Percentiles rank a stretch among this genome's conserved stretches.
Evolutionary conservation across 192 early-diverging fungal genomes (phyloP).

Genomic region (Backusella morwellensis): DNA sequence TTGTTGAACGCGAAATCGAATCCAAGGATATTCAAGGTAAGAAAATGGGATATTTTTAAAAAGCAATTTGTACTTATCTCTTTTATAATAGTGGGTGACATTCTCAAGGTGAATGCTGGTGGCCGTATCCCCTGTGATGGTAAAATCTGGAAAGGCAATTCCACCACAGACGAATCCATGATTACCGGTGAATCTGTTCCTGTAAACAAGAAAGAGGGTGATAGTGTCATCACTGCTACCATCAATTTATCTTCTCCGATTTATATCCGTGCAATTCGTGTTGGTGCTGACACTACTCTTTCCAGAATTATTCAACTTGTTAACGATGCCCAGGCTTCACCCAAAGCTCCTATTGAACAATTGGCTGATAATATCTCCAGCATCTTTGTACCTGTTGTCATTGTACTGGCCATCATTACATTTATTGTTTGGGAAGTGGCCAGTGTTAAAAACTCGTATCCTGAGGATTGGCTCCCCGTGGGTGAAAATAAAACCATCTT

Average conservation of each 20-base stretch:
- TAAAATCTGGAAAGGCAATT: conserved; percentile 46
- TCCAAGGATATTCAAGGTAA: conserved; percentile 57
- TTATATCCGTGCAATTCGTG: conserved; percentile 61
- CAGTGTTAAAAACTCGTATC: conserved; percentile 28
- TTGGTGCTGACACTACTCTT: conserved; percentile 62
- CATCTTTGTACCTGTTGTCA: conserved; percentile 63
- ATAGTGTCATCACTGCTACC: conserved; percentile 62
- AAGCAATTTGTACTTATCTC: conserved; percentile 9
- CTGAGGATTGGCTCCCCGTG: conserved; percentile 40
- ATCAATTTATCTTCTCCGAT: conserved; percentile 59
- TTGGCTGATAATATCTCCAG: conserved; percentile 62
- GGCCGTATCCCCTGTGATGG: conserved; percentile 76
- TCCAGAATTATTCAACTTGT: conserved; percentile 63
- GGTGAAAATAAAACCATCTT: conserved; percentile 47
- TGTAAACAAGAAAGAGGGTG: conserved; percentile 48
- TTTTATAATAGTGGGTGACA: conserved; percentile 60
- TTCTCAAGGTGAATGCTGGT: conserved; percentile 69
- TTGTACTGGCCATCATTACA: conserved; percentile 55
- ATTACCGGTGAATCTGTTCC: conserved; percentile 81
- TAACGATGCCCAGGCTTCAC: conserved; percentile 61
- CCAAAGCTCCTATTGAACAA: conserved; percentile 63
- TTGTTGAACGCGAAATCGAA: conserved; percentile 46
- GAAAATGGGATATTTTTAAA: neutral
- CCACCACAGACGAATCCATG: conserved; percentile 75
- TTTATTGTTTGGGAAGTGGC: conserved; percentile 56